Conservation (phyloP, 129 eudicot species). For the Pittosporum tobira region DNA sequence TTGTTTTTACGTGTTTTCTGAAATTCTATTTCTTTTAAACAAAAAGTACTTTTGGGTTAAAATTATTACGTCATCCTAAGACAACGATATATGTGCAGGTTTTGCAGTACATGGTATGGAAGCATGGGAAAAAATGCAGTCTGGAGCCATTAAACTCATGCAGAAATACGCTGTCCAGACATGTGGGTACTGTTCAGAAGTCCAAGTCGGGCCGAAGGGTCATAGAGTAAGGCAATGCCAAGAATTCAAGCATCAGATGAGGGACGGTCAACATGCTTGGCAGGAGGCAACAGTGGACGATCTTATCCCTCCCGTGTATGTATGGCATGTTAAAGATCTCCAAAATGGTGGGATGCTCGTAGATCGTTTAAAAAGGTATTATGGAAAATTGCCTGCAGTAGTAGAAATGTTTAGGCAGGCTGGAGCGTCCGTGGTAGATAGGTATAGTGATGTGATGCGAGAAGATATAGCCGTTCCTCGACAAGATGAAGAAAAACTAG, state of each 20-base stretch:
- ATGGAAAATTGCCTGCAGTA: slow-evolving; percentile 41
- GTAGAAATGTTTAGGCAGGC: slow-evolving; percentile 32
- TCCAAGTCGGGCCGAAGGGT: slow-evolving; percentile 47
- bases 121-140: slow-evolving; percentile 24
- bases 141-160: slow-evolving; percentile 28
- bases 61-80: not conserved
- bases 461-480: slow-evolving; percentile 35
- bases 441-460: slow-evolving; percentile 21
- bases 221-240: slow-evolving; percentile 44
- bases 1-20: too few species aligned
- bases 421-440: slow-evolving; percentile 22
- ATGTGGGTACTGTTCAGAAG: slow-evolving; percentile 44
- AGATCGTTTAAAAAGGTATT: slow-evolving; percentile 34
- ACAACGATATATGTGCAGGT: slow-evolving; percentile 12
- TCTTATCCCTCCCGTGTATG: slow-evolving; percentile 31
- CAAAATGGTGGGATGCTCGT: slow-evolving; percentile 10
- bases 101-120: slow-evolving; percentile 29
- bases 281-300: slow-evolving; percentile 45
- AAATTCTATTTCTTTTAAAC: not conserved
- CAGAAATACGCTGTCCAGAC: slow-evolving; percentile 33
- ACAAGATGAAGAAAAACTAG: slow-evolving; percentile 28
- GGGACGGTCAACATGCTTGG: slow-evolving; percentile 50
- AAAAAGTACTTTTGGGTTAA: not conserved
- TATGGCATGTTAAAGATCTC: slow-evolving; percentile 29
- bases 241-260: slow-evolving; percentile 45